These are phyloP conservation scores for Sanghuangporus sanghuang DNA, from an alignment of 1,284 basidiomycete genomes.

Conservation along the genomic window DNA sequence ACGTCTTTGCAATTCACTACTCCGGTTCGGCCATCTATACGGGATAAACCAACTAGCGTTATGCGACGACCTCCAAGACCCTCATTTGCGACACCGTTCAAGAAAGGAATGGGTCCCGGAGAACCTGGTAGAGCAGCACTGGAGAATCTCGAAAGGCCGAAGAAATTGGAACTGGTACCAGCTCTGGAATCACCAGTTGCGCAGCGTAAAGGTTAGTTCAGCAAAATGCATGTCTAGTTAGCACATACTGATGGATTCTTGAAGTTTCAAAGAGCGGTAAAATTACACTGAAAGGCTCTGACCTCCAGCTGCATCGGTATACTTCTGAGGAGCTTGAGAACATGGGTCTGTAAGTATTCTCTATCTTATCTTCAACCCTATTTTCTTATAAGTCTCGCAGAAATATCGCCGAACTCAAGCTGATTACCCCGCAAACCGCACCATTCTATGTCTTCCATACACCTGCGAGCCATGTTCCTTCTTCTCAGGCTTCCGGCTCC, in stretches of 20 bases:
- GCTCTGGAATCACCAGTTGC: not conserved
- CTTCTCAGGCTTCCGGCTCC: slow-evolving; percentile 19
- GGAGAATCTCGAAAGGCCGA: slow-evolving; percentile 19
- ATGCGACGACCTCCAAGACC: slow-evolving; percentile 27
- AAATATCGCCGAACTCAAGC: slow-evolving; percentile 47
- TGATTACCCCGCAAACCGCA: slow-evolving; percentile 56
- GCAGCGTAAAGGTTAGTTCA: not conserved
- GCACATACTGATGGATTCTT: not conserved
- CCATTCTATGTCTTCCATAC: slow-evolving; percentile 61
- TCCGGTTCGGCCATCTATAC: slow-evolving; percentile 30
- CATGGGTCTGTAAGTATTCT: slow-evolving; percentile 55
- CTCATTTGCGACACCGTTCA: slow-evolving; percentile 69
- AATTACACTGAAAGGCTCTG: slow-evolving; percentile 41
- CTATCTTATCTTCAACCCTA: not conserved
- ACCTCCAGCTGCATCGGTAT: slow-evolving; percentile 55
- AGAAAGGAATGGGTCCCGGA: slow-evolving; percentile 51
- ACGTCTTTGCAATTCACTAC: slow-evolving; percentile 20
- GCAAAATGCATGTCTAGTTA: not conserved
- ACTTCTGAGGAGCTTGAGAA: slow-evolving; percentile 42
- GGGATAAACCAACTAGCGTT: slow-evolving; percentile 29
- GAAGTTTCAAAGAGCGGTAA: not conserved
- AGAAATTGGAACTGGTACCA: not conserved
- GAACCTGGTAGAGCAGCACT: slow-evolving; percentile 40
- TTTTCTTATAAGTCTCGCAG: slow-evolving; percentile 31
- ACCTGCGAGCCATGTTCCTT: slow-evolving; percentile 19